Evolutionary conservation across 768 basidiomycete species (phyloP), one percentile per base, ranked within the genome.

Genomic region (Mycena venus): DNA sequence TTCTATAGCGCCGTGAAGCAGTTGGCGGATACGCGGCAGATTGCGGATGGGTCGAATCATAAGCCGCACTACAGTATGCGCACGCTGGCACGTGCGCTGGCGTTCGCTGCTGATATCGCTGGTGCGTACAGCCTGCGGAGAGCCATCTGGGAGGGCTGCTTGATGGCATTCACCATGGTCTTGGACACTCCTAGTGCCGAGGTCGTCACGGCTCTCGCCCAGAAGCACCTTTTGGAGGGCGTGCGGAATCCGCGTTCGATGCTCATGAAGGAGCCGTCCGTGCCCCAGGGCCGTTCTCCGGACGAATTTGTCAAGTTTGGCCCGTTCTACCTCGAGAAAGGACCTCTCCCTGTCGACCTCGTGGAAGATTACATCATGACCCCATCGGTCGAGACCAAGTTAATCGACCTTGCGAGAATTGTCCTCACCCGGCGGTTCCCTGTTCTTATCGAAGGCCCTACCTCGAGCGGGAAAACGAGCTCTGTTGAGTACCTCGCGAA

Each of bases 161-260:
- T 99, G 69, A 99, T 99, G 98, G 94, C 96, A 0, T 99, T 99
- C 82, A 98, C 96, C 8, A 99, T 98, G 96, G 92, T 94, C 8
- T 88, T 99, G 59, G 96, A 98, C 78, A 84, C 84, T 0, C 84
- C 88, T 19, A 96, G 96, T 78, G 90, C 91, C 0, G 87, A 89
- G 72, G 78, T 90, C 29, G 96, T 96, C 23, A 90, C 87, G 3
- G 82, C 84, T 9, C 85, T 98, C 21, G 94, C 94, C 9, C 92
- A 94, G 75, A 92, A 91, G 77, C 90, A 96, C 82, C 85, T 99
- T 17, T 88, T 99, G 32, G 86, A 90, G 4, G 92, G 93, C 11
- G 92, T 97, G 15, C 91, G 93, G 61, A 99, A 99, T 80, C 88
- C 92, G 12, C 89, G 89, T 17, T 95, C 97, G 0, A 82, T 97